Conservation (phyloP, 768 basidiomycete genomes). For the Suillus subalutaceus region DNA sequence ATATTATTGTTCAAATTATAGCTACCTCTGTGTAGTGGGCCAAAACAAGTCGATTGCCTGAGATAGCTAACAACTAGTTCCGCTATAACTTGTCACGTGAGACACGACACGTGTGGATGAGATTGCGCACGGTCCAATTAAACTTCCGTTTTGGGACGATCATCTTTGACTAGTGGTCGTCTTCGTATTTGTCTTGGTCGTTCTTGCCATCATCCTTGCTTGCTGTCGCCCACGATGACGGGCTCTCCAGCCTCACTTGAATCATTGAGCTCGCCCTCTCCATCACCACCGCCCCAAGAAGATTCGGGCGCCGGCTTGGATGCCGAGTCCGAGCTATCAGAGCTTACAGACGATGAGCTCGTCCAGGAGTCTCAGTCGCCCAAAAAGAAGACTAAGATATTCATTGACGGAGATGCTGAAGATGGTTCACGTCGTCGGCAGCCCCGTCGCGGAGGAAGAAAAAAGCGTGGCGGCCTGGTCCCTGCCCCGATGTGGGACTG, state of each 20-base stretch:
- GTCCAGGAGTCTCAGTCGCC: constrained; percentile 43
- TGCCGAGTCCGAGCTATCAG: constrained; percentile 78
- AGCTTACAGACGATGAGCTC: constrained; percentile 82
- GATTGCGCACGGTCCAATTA: constrained; percentile 12
- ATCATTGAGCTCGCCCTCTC: constrained; percentile 64
- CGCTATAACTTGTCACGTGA: background rate
- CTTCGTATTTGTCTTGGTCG: constrained; percentile 6
- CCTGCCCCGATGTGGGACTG: constrained; percentile 88
- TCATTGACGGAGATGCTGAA: constrained; percentile 9
- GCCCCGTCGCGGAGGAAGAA: constrained; percentile 35
- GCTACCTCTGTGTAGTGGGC: background rate
- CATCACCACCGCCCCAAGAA: constrained; percentile 35
- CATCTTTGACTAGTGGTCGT: constrained; percentile 9
- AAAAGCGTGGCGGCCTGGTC: constrained; percentile 68
- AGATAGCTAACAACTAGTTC: background rate
- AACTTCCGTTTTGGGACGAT: constrained; percentile 8
- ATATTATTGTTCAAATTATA: constrained; percentile 9
- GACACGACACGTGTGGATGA: constrained; percentile 5
- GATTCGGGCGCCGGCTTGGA: constrained; percentile 48
- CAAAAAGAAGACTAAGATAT: constrained; percentile 14
- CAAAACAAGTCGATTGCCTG: background rate
- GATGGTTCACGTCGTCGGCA: constrained; percentile 19
- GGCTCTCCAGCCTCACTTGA: constrained; percentile 67
- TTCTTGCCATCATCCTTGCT: background rate
- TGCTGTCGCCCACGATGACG: constrained; percentile 43